Evolutionary conservation across 2,329 filamentous ascomycete genomes (phyloP).

Genomic region (Cercospora zeina): DNA sequence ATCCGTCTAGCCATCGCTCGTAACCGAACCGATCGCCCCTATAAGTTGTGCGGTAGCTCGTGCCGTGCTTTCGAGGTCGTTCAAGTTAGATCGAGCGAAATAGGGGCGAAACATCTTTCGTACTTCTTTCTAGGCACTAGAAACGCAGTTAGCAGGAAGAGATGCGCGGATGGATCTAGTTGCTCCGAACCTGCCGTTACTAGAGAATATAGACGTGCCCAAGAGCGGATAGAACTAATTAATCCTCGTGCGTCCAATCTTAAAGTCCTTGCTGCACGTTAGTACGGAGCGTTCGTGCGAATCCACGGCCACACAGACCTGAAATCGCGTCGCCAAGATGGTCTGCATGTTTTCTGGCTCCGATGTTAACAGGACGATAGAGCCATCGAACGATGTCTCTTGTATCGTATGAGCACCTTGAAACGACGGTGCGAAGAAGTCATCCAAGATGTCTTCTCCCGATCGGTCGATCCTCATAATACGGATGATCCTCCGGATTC

Average conservation of each 20-base stretch:
- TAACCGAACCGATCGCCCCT: constrained; percentile 30
- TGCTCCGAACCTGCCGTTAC: too few species aligned
- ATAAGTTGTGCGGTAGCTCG: constrained; percentile 38
- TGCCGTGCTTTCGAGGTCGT: constrained; percentile 37
- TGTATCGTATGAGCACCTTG: too few species aligned
- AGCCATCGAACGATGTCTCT: too few species aligned
- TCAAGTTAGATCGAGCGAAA: constrained; percentile 37
- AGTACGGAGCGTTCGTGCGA: background rate
- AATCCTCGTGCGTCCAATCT: constrained; percentile 24
- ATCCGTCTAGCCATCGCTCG: constrained; percentile 31
- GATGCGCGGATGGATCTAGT: too few species aligned
- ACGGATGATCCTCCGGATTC: too few species aligned
- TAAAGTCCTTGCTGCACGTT: constrained; percentile 45
- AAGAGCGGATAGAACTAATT: too few species aligned
- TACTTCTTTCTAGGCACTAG: constrained; percentile 33
- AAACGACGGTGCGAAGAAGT: too few species aligned
- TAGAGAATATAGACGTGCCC: too few species aligned
- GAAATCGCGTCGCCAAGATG: constrained; percentile 53
- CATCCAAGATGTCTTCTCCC: too few species aligned
- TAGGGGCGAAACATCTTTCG: constrained; percentile 38
- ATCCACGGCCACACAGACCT: constrained; percentile 34
- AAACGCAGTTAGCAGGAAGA: too few species aligned
- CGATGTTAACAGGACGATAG: too few species aligned
- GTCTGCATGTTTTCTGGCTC: constrained; percentile 58
- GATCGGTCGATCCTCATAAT: too few species aligned